Percentiles rank a stretch among this genome's conserved stretches.
Evolutionary conservation across 805 yeast genomes (phyloP).

Genomic region (Kodamaea sagamina): DNA sequence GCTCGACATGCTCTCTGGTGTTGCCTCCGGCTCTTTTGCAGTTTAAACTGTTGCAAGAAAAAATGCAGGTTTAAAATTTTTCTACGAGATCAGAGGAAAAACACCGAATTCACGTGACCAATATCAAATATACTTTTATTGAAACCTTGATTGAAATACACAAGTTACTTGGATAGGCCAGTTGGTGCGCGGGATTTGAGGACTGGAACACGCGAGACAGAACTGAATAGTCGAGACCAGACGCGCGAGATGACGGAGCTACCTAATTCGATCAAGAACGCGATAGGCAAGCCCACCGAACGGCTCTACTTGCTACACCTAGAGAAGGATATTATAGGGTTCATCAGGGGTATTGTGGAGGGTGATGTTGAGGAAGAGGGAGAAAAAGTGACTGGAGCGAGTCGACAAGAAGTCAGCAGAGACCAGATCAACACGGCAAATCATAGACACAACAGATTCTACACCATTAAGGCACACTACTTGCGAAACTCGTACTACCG

Average conservation of each 20-base stretch:
- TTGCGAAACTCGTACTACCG: slow-evolving; percentile 72
- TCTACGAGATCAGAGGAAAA: not conserved
- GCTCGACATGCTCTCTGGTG: slow-evolving; percentile 28
- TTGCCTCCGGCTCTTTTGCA: not conserved
- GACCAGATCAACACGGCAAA: no score
- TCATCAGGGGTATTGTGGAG: slow-evolving; percentile 16
- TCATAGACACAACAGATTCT: no score
- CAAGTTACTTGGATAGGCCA: not conserved
- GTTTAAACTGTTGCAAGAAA: no score
- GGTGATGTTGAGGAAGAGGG: not conserved
- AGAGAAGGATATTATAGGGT: slow-evolving; percentile 23
- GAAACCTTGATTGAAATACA: slow-evolving; percentile 6
- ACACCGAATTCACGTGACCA: slow-evolving; percentile 5
- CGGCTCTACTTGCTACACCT: slow-evolving; percentile 22
- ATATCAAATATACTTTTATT: slow-evolving; percentile 2
- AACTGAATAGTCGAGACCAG: no score
- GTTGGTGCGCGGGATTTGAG: not conserved
- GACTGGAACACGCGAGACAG: not conserved
- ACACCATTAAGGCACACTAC: slow-evolving; percentile 18
- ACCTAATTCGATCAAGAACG: slow-evolving; percentile 22
- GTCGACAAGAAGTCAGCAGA: slow-evolving; percentile 3
- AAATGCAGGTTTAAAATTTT: no score
- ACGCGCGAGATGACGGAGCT: slow-evolving; percentile 19
- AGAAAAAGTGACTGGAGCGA: not conserved
- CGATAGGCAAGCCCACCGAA: slow-evolving; percentile 24